Base-by-base conservation (phyloP, 2,329 filamentous ascomycete species). In the Didymella segeticola region DNA sequence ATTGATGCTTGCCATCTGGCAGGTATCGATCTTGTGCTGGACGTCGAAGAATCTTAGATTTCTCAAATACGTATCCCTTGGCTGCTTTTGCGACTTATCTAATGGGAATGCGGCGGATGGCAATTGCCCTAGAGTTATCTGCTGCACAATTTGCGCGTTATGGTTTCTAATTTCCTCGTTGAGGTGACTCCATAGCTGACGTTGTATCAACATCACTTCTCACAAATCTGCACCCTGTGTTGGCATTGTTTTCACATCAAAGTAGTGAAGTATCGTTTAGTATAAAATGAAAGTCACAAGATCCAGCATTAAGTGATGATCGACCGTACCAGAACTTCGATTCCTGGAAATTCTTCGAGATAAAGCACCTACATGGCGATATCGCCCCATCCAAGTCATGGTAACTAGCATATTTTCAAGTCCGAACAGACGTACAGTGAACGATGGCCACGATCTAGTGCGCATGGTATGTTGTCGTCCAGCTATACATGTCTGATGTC, bases 401-500 rank as follows among this genome's bases (percentile, higher is more conserved):
- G 75, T 76, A 15, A 76, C 61, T 25, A 59, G 56, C n/a, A 71
- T 49, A 58, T 70, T 64, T 14, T 61, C 67, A 23, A 57, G 57
- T 8, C 52, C 50, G 66, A 62, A 61, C 7, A 72, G 64, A 10
- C 68, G 61, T 25, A 71, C 65, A 1, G 71, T 73, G 11, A 76
- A 57, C 0, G 72, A 60, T 6, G 73, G 74, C 4, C 60, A 62
- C n/a, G n/a, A 76, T 73, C 74, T 74, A 78, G 54, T 77, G 76
- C 2, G 74, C 53, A n/a, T 57, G 43, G 14, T 53, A 50, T n/a
- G 62, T 50, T 2, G 74, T 70, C 1, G 70, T 72, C 75, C 76
- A 78, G 3, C 64, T 75, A 47, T 76, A 47, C 17, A 31, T 47
- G 15, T 15, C 3, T 11, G 15, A 2, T 22, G 23, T 47, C 33